Percentiles rank a stretch among this genome's conserved stretches.
These are phyloP conservation scores for Mrakia gelida DNA, from an alignment of 768 basidiomycete genomes.

Conservation along the genomic window DNA sequence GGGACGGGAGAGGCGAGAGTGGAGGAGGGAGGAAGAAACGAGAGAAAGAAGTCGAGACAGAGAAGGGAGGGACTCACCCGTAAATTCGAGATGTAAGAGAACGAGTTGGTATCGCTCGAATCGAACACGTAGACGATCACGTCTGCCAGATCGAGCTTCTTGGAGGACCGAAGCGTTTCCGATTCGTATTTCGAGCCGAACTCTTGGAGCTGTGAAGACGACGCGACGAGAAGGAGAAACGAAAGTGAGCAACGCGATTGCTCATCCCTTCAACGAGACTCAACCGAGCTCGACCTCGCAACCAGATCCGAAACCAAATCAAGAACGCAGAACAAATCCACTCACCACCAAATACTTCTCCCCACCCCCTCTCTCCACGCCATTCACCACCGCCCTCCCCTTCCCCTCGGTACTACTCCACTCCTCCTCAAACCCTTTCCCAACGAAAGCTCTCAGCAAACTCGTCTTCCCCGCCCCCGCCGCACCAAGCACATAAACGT, in stretches of 20 bases:
- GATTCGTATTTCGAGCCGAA: slow-evolving; percentile 94
- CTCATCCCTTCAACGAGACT: too few relatives aligned
- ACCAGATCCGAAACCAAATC: too few relatives aligned
- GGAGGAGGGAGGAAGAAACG: not conserved
- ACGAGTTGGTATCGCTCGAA: slow-evolving; percentile 97
- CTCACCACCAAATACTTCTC: slow-evolving; percentile 95
- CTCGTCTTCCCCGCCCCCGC: slow-evolving; percentile 94
- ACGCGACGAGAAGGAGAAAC: not conserved
- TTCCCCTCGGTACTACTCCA: slow-evolving; percentile 82
- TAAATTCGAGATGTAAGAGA: slow-evolving; percentile 95
- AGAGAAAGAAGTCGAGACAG: too few relatives aligned
- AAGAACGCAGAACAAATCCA: slow-evolving; percentile 33
- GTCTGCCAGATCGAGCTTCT: slow-evolving; percentile 88
- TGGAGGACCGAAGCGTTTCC: slow-evolving; percentile 78
- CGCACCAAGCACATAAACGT: slow-evolving; percentile 87
- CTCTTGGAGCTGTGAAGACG: slow-evolving; percentile 71
- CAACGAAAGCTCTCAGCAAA: slow-evolving; percentile 75
- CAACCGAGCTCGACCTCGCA: too few relatives aligned
- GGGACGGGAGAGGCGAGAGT: not conserved
- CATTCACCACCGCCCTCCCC: slow-evolving; percentile 86
- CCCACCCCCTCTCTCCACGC: slow-evolving; percentile 86
- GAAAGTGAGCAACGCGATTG: not conserved
- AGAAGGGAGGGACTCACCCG: slow-evolving; percentile 56
- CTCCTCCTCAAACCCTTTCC: slow-evolving; percentile 63
- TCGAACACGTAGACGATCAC: slow-evolving; percentile 94